Evolutionary conservation across 768 basidiomycete genomes (phyloP).

Genomic region (Phlebiopsis flavidoalba): DNA sequence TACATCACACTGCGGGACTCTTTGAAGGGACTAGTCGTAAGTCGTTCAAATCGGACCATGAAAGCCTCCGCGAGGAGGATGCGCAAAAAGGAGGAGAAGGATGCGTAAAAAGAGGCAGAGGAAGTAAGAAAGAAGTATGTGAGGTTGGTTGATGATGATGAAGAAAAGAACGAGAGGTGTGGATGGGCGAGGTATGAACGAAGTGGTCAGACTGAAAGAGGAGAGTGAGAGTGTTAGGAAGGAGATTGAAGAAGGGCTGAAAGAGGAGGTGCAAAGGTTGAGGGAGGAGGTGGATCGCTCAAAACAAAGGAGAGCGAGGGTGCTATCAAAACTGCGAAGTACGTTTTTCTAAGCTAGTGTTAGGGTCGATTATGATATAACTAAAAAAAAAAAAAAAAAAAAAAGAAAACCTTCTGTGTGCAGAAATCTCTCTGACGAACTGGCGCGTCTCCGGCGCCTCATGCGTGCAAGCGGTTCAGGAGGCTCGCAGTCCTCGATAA

Average conservation of each 20-base stretch:
- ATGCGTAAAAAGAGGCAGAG: constrained; percentile 62
- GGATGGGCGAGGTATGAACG: constrained; percentile 39
- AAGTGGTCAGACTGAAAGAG: constrained; percentile 44
- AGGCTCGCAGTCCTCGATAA: not conserved
- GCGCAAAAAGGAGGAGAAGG: constrained; percentile 65
- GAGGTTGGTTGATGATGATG: constrained; percentile 57
- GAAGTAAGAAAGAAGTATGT: constrained; percentile 65
- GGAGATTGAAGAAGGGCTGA: constrained; percentile 60
- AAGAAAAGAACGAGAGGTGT: constrained; percentile 43
- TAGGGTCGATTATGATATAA: not conserved
- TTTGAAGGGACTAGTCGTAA: constrained; percentile 66
- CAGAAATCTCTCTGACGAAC: constrained; percentile 57
- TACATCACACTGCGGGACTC: constrained; percentile 76
- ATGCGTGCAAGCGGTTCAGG: constrained; percentile 43
- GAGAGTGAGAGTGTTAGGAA: constrained; percentile 44
- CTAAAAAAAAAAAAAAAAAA: too few relatives aligned
- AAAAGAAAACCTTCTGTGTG: too few relatives aligned
- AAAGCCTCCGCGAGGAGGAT: constrained; percentile 70
- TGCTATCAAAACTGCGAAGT: constrained; percentile 61
- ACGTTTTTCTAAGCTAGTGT: constrained; percentile 22
- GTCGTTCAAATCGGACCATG: constrained; percentile 70
- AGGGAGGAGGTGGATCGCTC: constrained; percentile 50
- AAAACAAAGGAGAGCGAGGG: constrained; percentile 48
- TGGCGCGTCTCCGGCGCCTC: constrained; percentile 64
- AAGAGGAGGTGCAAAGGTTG: constrained; percentile 49